A percentile compares a stretch with the other conserved stretches of the same genome.
These are phyloP conservation scores for Xylaria palmicola DNA, from an alignment of 495 filamentous ascomycete genomes.

Conservation along the genomic window DNA sequence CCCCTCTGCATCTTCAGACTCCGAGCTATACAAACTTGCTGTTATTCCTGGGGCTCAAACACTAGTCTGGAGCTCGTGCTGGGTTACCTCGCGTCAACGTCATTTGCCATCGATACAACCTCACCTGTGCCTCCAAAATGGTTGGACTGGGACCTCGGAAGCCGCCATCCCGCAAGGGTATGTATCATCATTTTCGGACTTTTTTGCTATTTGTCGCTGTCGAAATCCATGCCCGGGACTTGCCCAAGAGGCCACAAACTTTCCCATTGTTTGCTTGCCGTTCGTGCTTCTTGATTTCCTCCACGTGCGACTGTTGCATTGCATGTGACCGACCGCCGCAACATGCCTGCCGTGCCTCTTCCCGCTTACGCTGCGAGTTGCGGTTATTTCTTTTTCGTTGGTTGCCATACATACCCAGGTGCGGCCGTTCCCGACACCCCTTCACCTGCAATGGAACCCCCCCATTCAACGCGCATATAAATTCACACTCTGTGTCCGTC, in stretches of 20 bases:
- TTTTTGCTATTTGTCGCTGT: constrained; percentile 13
- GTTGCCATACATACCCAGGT: no score
- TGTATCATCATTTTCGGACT: constrained; percentile 33
- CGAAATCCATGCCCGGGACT: background rate
- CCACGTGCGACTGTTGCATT: background rate
- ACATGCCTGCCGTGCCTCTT: background rate
- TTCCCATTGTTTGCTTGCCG: background rate
- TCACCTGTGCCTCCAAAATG: constrained; percentile 52
- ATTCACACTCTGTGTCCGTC: background rate
- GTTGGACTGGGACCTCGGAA: constrained; percentile 71
- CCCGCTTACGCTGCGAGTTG: background rate
- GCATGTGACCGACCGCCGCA: background rate
- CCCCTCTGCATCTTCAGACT: background rate
- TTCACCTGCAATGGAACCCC: background rate
- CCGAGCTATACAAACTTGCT: background rate
- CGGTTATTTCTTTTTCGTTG: background rate
- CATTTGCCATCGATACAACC: background rate
- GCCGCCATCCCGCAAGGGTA: constrained; percentile 75
- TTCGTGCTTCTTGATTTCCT: background rate
- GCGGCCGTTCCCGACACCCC: background rate
- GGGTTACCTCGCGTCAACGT: background rate
- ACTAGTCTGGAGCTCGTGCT: background rate
- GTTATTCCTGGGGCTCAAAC: background rate
- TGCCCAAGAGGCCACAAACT: background rate
- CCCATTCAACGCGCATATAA: background rate